Evolutionary conservation across 305 asterid genomes (phyloP).

Genomic region (Solanum hybrid): DNA sequence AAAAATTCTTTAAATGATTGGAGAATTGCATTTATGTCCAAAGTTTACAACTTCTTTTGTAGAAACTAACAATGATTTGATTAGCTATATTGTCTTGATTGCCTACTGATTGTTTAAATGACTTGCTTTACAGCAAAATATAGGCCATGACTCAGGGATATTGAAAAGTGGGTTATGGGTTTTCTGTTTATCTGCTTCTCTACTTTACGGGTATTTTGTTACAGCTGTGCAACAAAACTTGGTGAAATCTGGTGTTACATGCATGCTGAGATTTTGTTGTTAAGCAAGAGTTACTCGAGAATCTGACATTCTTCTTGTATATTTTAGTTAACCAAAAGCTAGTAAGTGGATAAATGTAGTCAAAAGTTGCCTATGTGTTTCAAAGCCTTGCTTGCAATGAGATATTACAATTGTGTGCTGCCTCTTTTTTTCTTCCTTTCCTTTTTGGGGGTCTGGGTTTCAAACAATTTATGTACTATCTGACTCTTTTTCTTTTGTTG

Average conservation of each 20-base stretch:
- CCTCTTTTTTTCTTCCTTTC: not conserved
- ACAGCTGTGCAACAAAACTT: not conserved
- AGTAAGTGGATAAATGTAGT: not conserved
- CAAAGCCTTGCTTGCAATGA: not conserved
- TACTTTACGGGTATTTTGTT: not conserved
- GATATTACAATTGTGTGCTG: not conserved
- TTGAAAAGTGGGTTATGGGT: not conserved
- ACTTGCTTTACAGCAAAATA: not conserved
- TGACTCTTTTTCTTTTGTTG: not conserved
- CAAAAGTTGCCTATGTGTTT: not conserved
- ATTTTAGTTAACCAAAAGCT: not conserved
- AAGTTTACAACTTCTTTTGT: not conserved
- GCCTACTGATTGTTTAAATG: not conserved
- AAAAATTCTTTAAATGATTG: not conserved
- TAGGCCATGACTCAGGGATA: not conserved
- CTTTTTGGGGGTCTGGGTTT: not conserved
- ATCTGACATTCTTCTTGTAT: not conserved
- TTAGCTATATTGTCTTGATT: not conserved
- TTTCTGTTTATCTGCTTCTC: not conserved
- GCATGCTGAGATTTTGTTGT: not conserved
- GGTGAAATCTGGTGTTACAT: not conserved
- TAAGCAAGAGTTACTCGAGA: not conserved
- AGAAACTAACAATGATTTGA: not conserved
- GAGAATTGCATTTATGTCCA: not conserved
- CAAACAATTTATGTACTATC: not conserved